Evolutionary conservation across 352 stramenopile genomes (phyloP).

Genomic region (Saprolegnia diclina): DNA sequence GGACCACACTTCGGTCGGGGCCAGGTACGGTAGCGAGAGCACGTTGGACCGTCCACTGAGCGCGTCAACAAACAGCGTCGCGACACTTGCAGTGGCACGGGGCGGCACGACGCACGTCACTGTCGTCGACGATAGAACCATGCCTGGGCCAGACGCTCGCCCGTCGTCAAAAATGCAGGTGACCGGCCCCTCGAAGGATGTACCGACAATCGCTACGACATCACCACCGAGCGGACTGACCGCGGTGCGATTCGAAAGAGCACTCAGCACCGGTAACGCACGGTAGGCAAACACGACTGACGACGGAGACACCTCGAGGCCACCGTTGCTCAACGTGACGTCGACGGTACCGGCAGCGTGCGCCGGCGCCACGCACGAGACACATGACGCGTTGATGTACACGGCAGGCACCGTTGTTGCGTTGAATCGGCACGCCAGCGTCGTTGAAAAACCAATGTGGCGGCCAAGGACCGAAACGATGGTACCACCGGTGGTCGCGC

Average conservation of each 20-base stretch:
- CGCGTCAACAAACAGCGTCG: background rate
- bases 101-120: slow-evolving; percentile 10
- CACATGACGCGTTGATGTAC: slow-evolving; percentile 51
- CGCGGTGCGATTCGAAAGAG: background rate
- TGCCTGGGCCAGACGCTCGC: background rate
- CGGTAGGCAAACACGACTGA: slow-evolving; percentile 44
- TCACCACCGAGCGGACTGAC: slow-evolving; percentile 17
- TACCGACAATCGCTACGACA: background rate
- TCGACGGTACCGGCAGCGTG: slow-evolving; percentile 31
- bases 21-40: slow-evolving; percentile 36
- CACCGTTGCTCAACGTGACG: slow-evolving; percentile 59
- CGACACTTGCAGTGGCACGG: background rate
- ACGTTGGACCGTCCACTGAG: slow-evolving; percentile 19
- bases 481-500: slow-evolving; percentile 47
- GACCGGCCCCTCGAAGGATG: background rate
- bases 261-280: slow-evolving; percentile 32
- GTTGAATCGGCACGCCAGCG: slow-evolving; percentile 54
- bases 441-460: slow-evolving; percentile 50
- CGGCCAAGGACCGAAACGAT: slow-evolving; percentile 48
- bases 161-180: slow-evolving; percentile 4
- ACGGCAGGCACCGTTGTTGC: slow-evolving; percentile 36
- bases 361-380: slow-evolving; percentile 53
- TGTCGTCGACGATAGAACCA: background rate
- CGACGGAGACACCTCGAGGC: slow-evolving; percentile 45
- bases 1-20: slow-evolving; percentile 32